Evolutionary conservation across 2,329 filamentous ascomycete genomes (phyloP).

Genomic region (Neofusicoccum laricinum): DNA sequence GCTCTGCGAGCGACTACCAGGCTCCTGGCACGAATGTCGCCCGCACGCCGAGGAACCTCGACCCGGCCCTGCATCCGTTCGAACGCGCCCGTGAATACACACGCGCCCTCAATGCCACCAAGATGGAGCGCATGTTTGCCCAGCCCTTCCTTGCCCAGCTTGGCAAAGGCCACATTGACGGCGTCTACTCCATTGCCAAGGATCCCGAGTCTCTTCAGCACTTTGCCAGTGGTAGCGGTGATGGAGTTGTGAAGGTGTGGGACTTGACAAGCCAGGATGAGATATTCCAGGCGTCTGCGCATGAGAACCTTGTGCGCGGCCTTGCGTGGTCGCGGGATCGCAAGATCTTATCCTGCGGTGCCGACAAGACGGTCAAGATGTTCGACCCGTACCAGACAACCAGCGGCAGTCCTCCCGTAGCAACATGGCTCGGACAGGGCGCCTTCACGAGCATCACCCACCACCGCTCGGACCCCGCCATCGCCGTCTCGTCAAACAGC

Average conservation of each 20-base stretch:
- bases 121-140: slow-evolving; percentile 89
- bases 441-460: slow-evolving; percentile 83
- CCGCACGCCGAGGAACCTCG: slow-evolving; percentile 68
- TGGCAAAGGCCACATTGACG: slow-evolving; percentile 88
- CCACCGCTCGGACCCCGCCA: slow-evolving; percentile 73
- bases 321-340: slow-evolving; percentile 84
- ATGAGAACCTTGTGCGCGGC: slow-evolving; percentile 91
- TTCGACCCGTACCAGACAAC: slow-evolving; percentile 83
- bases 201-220: slow-evolving; percentile 37
- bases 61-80: slow-evolving; percentile 85
- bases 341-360: slow-evolving; percentile 82
- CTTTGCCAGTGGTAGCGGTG: slow-evolving; percentile 56
- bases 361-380: slow-evolving; percentile 82
- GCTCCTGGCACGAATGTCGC: slow-evolving; percentile 64
- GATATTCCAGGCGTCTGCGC: slow-evolving; percentile 74
- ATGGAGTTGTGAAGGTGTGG: slow-evolving; percentile 91
- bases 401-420: slow-evolving; percentile 66
- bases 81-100: slow-evolving; percentile 86
- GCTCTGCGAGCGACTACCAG: slow-evolving; percentile 63
- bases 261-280: slow-evolving; percentile 71
- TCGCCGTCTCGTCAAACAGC: slow-evolving; percentile 70
- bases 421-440: slow-evolving; percentile 78
- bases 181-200: slow-evolving; percentile 53
- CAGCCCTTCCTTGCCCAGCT: slow-evolving; percentile 82
- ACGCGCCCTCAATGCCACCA: slow-evolving; percentile 76